phyloP scores from a whole-genome alignment of 23 red algal genomes.

The Gracilaria domingensis region DNA sequence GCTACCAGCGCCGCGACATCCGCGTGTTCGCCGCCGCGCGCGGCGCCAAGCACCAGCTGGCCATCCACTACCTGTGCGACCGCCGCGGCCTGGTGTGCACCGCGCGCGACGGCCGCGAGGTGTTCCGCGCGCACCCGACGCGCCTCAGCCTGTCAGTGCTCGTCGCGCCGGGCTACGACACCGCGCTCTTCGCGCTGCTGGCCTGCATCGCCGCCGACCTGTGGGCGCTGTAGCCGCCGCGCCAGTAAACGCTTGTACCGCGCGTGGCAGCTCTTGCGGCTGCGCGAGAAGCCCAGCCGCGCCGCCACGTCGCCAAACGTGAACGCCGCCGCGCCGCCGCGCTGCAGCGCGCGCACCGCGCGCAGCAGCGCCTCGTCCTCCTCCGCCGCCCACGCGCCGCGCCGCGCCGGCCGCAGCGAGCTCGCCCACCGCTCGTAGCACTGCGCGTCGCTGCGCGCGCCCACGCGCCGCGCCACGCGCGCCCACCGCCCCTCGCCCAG shows the following conservation, averaged over 20 bases:
- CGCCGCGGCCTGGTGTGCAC: background rate
- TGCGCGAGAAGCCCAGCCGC: background rate
- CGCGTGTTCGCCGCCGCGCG: background rate
- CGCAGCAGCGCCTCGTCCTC: background rate
- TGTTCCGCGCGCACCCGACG: background rate
- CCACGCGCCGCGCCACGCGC: background rate
- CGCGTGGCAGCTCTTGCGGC: slow-evolving; percentile 15
- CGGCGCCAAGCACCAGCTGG: background rate
- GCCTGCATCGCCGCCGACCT: background rate
- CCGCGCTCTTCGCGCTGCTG: background rate
- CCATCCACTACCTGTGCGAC: background rate
- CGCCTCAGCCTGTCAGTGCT: background rate
- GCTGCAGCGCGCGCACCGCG: background rate
- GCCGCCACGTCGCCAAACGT: background rate
- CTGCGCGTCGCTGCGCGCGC: slow-evolving; percentile 1
- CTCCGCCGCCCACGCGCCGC: background rate
- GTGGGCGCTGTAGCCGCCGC: background rate
- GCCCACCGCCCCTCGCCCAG: background rate
- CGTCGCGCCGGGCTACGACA: background rate
- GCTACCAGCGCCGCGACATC: background rate
- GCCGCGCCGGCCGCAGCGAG: background rate
- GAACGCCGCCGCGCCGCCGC: background rate
- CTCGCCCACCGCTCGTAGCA: slow-evolving; percentile 9
- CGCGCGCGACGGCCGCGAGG: background rate
- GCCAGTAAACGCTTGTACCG: slow-evolving; percentile 8